These are phyloP conservation scores for Dimocarpus longan DNA, from an alignment of 345 rosid genomes.

Conservation along the genomic window DNA sequence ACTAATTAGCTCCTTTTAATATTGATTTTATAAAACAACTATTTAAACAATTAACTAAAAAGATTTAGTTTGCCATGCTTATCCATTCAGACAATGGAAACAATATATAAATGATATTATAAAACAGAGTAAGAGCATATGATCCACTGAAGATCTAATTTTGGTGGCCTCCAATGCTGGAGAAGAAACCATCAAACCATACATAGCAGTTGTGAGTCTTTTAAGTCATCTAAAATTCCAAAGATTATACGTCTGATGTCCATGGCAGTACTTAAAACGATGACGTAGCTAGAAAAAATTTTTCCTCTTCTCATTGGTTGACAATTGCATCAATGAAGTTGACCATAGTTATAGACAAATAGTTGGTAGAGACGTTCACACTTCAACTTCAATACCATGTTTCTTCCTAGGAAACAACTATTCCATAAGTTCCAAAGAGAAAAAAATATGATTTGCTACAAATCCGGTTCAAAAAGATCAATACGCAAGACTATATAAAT, in stretches of 20 bases:
- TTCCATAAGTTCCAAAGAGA: not conserved
- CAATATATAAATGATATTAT: not conserved
- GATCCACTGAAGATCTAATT: not conserved
- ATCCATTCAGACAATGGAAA: not conserved
- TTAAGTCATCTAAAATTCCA: no score
- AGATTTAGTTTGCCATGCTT: not conserved
- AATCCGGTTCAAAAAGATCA: no score
- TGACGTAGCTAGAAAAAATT: not conserved
- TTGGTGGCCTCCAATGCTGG: constrained; percentile 16
- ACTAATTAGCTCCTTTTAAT: not conserved
- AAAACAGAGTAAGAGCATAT: not conserved
- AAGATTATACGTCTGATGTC: not conserved
- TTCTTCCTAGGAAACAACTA: not conserved
- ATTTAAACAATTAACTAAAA: no score
- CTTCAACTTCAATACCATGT: not conserved
- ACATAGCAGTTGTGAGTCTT: not conserved
- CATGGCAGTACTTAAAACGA: not conserved
- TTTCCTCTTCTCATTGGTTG: not conserved
- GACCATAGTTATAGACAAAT: not conserved
- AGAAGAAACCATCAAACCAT: not conserved
- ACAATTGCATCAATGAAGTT: not conserved
- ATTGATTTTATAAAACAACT: not conserved
- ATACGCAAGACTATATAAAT: no score
- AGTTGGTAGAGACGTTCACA: constrained; percentile 6
- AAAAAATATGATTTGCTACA: not conserved